A percentile compares a stretch with the other conserved stretches of the same genome.
These are phyloP conservation scores for Neospermospora avenae DNA, from an alignment of 2,329 filamentous ascomycete genomes.

Conservation along the genomic window DNA sequence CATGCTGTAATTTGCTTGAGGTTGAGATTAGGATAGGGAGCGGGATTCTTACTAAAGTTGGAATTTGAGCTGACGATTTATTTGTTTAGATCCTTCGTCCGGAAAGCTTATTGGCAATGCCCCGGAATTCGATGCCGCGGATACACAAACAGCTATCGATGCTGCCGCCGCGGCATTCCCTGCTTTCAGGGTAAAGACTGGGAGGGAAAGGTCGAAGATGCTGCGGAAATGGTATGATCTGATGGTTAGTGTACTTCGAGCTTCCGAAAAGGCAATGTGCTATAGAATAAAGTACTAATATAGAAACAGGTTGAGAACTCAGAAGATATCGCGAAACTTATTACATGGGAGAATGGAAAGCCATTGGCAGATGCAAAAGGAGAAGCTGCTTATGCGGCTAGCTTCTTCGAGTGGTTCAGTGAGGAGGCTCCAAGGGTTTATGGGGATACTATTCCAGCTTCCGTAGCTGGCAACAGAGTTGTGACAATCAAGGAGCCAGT, in stretches of 20 bases:
- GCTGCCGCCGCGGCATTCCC: conserved; percentile 77
- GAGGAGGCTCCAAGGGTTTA: conserved; percentile 73
- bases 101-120: conserved; percentile 76
- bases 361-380: conserved; percentile 71
- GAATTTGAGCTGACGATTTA: not conserved
- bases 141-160: conserved; percentile 77
- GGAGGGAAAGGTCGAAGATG: conserved; percentile 70
- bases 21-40: not conserved
- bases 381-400: conserved; percentile 69
- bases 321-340: conserved; percentile 76
- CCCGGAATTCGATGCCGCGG: conserved; percentile 77
- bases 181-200: conserved; percentile 67
- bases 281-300: conserved; percentile 1
- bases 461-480: conserved; percentile 68
- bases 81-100: conserved; percentile 69
- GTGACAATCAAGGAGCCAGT: conserved; percentile 80
- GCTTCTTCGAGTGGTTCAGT: conserved; percentile 78
- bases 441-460: conserved; percentile 71
- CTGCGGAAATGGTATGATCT: conserved; percentile 80
- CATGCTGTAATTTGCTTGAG: too few relatives aligned
- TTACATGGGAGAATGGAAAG: conserved; percentile 91
- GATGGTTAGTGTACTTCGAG: conserved; percentile 46
- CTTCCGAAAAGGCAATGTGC: not conserved
- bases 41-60: too few relatives aligned
- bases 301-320: conserved; percentile 53